Conservation (phyloP, 78 protist species). For the Dictyostelium capitatum region DNA sequence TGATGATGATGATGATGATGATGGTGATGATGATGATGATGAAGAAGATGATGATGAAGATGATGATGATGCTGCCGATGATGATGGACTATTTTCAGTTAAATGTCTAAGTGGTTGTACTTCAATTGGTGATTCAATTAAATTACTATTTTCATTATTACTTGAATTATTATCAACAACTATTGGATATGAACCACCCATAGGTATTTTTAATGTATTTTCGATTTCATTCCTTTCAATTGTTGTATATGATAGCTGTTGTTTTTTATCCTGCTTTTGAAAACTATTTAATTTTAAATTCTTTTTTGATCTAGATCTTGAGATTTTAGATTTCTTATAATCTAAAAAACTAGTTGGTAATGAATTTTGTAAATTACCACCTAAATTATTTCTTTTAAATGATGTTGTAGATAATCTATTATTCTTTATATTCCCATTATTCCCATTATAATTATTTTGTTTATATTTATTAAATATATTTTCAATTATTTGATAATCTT, state of each 20-base stretch:
- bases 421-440: no score
- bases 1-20: background rate
- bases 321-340: no score
- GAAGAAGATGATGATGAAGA: background rate
- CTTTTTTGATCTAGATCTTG: no score
- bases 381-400: no score
- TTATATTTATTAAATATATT: background rate
- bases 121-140: background rate
- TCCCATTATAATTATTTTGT: background rate
- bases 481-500: background rate
- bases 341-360: no score
- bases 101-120: no score
- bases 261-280: no score
- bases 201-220: constrained; percentile 17
- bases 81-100: background rate
- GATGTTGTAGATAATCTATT: no score
- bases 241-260: no score
- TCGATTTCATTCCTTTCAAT: background rate
- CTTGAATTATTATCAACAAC: background rate
- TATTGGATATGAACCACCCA: constrained; percentile 29
- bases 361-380: no score
- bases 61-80: background rate
- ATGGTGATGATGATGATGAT: background rate
- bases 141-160: background rate
- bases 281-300: no score